Evolutionary conservation across 169 alveolate species (phyloP).

Genomic region (Cryptosporidium sp.): DNA sequence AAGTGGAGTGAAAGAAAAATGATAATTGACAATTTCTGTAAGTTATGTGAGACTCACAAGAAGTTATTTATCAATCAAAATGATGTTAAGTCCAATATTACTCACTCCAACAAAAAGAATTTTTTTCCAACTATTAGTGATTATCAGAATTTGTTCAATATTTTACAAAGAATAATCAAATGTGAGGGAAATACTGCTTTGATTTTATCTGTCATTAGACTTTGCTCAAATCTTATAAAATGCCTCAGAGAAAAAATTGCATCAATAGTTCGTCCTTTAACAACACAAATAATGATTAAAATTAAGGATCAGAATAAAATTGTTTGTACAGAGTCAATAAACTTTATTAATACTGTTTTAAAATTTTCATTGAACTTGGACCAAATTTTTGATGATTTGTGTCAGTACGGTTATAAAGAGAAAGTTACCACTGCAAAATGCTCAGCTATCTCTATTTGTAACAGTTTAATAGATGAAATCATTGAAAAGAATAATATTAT

Average conservation of each 20-base stretch:
- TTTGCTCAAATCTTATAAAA: constrained; percentile 16
- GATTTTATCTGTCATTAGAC: constrained; percentile 36
- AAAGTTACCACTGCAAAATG: constrained; percentile 61
- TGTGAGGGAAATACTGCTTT: constrained; percentile 57
- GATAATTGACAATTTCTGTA: constrained; percentile 26
- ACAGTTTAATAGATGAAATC: constrained; percentile 29
- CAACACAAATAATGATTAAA: constrained; percentile 39
- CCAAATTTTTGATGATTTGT: constrained; percentile 58
- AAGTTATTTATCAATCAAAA: constrained; percentile 33
- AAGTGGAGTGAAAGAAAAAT: constrained; percentile 69
- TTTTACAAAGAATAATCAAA: constrained; percentile 57
- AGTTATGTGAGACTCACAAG: constrained; percentile 51
- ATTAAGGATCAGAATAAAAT: constrained; percentile 62
- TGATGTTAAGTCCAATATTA: neutral
- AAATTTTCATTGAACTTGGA: constrained; percentile 30
- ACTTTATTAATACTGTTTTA: constrained; percentile 13
- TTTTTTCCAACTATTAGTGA: constrained; percentile 25
- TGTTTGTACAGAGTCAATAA: constrained; percentile 41
- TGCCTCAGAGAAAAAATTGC: constrained; percentile 43
- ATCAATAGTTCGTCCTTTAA: constrained; percentile 40
- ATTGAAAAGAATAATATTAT: neutral
- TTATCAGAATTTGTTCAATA: constrained; percentile 27
- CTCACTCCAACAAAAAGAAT: constrained; percentile 8
- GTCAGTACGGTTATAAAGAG: constrained; percentile 36
- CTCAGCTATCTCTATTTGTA: constrained; percentile 68